Evolutionary conservation across 768 basidiomycete genomes (phyloP).

Genomic region (Hericium coralloides): DNA sequence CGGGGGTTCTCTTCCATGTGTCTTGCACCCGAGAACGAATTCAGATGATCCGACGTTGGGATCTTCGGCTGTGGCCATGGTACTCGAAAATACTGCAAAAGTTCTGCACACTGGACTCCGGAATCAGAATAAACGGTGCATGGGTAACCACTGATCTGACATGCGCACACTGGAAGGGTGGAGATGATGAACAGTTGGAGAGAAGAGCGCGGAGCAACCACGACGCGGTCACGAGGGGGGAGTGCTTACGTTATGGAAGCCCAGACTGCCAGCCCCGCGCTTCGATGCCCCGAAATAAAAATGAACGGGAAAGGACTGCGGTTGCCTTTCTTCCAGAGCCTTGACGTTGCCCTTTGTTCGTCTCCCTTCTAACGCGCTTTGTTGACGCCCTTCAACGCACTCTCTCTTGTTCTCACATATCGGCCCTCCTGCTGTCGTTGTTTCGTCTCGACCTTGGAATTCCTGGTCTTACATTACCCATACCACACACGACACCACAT

Average conservation of each 20-base stretch:
- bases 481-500: neutral
- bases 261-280: neutral
- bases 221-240: neutral
- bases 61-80: too few relatives aligned
- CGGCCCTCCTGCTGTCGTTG: neutral
- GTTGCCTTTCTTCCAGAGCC: neutral
- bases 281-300: neutral
- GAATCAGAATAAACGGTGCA: too few relatives aligned
- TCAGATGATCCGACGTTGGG: too few relatives aligned
- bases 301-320: neutral
- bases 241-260: neutral
- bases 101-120: too few relatives aligned
- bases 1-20: too few relatives aligned
- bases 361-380: neutral
- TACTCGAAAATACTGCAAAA: too few relatives aligned
- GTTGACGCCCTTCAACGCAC: constrained; percentile 3
- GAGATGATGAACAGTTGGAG: too few relatives aligned
- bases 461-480: too few relatives aligned
- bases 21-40: too few relatives aligned
- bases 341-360: neutral
- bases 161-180: too few relatives aligned
- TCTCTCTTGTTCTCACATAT: neutral
- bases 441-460: neutral
- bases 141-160: too few relatives aligned
- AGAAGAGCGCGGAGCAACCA: neutral